These are phyloP conservation scores for Kwoniella europaea DNA, from an alignment of 768 basidiomycete genomes.

Conservation along the genomic window DNA sequence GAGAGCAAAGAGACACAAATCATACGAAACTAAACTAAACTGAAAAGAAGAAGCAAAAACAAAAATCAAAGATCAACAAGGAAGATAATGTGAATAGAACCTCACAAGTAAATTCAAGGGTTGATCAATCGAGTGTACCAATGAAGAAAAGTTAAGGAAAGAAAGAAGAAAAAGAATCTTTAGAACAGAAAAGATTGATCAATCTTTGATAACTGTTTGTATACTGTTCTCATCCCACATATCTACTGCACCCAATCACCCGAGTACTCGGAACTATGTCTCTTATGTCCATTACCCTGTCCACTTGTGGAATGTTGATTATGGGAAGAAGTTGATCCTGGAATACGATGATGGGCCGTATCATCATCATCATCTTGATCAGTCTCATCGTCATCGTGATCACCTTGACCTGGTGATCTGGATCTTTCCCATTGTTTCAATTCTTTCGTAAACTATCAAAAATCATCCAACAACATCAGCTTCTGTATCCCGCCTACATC, in stretches of 20 bases:
- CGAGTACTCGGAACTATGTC: slow-evolving; percentile 48
- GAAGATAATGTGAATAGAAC: too few species aligned
- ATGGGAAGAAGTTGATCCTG: neutral
- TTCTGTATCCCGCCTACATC: too few species aligned
- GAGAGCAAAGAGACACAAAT: too few species aligned
- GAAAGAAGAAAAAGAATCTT: too few species aligned
- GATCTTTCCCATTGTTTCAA: slow-evolving; percentile 53
- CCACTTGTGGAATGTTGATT: neutral
- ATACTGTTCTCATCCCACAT: too few species aligned
- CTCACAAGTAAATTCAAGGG: too few species aligned
- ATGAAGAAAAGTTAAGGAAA: too few species aligned
- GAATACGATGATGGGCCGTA: slow-evolving; percentile 8
- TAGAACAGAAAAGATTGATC: neutral
- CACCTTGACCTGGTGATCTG: slow-evolving; percentile 38
- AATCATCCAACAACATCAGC: too few species aligned
- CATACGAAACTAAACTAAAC: too few species aligned
- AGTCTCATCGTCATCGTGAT: slow-evolving; percentile 10
- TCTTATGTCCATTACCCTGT: slow-evolving; percentile 25
- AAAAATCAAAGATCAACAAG: too few species aligned
- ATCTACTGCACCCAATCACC: slow-evolving; percentile 44
- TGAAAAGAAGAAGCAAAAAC: too few species aligned
- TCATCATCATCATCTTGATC: slow-evolving; percentile 6
- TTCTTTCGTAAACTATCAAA: slow-evolving; percentile 50
- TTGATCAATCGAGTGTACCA: too few species aligned
- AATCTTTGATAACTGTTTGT: neutral